Percentiles rank a stretch among this genome's conserved stretches.
Evolutionary conservation across 1,139 yeast species (phyloP).

Genomic region (Yamadazyma spencermartinsiae): DNA sequence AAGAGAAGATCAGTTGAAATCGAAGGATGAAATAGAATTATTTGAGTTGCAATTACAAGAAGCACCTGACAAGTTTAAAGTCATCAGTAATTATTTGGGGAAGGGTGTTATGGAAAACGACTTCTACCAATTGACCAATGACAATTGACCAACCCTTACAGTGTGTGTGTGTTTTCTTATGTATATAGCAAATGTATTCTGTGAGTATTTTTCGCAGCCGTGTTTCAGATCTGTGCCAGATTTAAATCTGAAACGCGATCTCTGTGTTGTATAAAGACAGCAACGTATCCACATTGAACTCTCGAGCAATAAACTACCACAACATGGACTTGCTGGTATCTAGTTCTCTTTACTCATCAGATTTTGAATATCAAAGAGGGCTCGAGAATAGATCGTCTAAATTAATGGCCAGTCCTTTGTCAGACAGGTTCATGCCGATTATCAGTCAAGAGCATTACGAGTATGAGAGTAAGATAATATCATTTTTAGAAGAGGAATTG

Average conservation of each 20-base stretch:
- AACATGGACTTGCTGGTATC: too few species aligned
- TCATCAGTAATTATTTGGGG: constrained; percentile 79
- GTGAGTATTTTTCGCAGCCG: constrained; percentile 17
- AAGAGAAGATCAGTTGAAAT: constrained; percentile 58
- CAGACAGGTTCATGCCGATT: constrained; percentile 8
- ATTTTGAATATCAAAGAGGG: constrained; percentile 11
- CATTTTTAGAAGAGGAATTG: constrained; percentile 18
- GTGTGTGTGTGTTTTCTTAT: too few species aligned
- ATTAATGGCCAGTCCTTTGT: constrained; percentile 19
- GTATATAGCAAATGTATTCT: too few species aligned
- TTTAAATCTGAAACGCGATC: constrained; percentile 6
- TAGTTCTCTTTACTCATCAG: constrained; percentile 3
- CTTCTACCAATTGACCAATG: constrained; percentile 17
- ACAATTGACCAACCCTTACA: too few species aligned
- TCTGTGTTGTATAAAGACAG: neutral
- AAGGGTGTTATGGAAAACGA: constrained; percentile 76
- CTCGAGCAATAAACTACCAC: too few species aligned
- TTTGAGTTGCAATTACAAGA: constrained; percentile 61
- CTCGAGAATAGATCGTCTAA: too few species aligned
- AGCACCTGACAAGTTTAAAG: constrained; percentile 67
- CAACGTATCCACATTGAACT: neutral
- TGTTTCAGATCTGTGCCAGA: constrained; percentile 1
- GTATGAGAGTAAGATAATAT: constrained; percentile 5
- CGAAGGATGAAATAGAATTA: constrained; percentile 61
- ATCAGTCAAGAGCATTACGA: constrained; percentile 2